Conservation (phyloP, 768 basidiomycete species). For the Russula emetica region DNA sequence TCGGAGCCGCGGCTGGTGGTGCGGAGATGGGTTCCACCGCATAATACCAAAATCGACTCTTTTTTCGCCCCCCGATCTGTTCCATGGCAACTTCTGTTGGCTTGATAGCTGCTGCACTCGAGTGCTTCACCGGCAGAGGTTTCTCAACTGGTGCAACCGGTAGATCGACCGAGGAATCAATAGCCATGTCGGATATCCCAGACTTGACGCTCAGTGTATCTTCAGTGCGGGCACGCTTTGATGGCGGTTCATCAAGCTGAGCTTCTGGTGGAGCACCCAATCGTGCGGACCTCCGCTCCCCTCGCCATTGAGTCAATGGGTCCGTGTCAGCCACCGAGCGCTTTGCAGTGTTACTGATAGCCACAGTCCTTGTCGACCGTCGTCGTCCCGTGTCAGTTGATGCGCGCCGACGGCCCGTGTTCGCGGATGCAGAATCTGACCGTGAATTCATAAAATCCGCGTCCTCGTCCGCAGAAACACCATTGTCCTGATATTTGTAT, state of each 20-base stretch:
- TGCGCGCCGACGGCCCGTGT: slow-evolving; percentile 19
- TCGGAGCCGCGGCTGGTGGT: slow-evolving; percentile 1
- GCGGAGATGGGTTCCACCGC: slow-evolving; percentile 68
- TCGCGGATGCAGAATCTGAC: slow-evolving; percentile 26
- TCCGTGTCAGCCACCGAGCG: slow-evolving; percentile 46
- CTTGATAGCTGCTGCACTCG: slow-evolving; percentile 63
- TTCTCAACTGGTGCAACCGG: slow-evolving; percentile 33
- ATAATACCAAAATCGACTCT: slow-evolving; percentile 85
- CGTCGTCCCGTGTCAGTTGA: slow-evolving; percentile 31
- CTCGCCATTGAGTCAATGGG: slow-evolving; percentile 59
- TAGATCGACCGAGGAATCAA: slow-evolving; percentile 10
- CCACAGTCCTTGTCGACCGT: slow-evolving; percentile 42
- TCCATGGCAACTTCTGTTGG: slow-evolving; percentile 72
- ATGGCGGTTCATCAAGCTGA: slow-evolving; percentile 47
- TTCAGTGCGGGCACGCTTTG: slow-evolving; percentile 74
- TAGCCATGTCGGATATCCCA: slow-evolving; percentile 30
- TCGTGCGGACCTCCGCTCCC: slow-evolving; percentile 68
- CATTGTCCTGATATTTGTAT: slow-evolving; percentile 61
- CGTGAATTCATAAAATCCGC: slow-evolving; percentile 38
- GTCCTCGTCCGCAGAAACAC: slow-evolving; percentile 22
- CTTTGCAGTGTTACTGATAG: slow-evolving; percentile 45
- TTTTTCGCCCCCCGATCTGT: slow-evolving; percentile 73
- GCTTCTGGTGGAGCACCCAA: slow-evolving; percentile 54
- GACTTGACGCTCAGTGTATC: slow-evolving; percentile 43
- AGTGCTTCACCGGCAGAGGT: slow-evolving; percentile 45